Percentiles rank a stretch among this genome's conserved stretches.
Conservation (phyloP, 176 grass and related monocot genomes). For the Cenchrus americanus region DNA sequence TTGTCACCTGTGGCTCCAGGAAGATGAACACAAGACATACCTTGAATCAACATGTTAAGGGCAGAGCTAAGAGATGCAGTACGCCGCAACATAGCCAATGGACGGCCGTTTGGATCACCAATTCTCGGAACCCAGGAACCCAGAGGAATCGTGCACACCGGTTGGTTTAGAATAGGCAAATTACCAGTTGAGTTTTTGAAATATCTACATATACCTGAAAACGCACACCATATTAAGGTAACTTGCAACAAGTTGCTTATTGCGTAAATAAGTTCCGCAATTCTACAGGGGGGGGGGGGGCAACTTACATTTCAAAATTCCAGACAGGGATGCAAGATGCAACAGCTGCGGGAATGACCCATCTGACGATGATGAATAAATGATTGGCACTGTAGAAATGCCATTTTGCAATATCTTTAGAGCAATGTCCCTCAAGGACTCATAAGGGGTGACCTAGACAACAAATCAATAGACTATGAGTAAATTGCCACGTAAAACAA, state of each 20-base stretch:
- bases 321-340: conserved; percentile 97
- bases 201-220: conserved; percentile 93
- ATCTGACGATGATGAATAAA: conserved; percentile 77
- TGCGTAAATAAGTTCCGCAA: not conserved
- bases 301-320: conserved; percentile 93
- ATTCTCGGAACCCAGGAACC: conserved; percentile 91
- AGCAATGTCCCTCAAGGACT: conserved; percentile 85
- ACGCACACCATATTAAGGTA: not conserved
- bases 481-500: conserved; percentile 32
- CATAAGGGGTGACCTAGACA: conserved; percentile 76
- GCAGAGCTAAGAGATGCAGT: conserved; percentile 76
- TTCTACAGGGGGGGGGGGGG: not conserved
- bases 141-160: conserved; percentile 78
- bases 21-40: conserved; percentile 48
- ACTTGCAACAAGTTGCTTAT: not conserved
- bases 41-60: conserved; percentile 90
- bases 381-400: conserved; percentile 83
- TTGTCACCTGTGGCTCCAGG: not conserved
- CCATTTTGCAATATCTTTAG: conserved; percentile 81
- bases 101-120: conserved; percentile 77
- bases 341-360: conserved; percentile 92
- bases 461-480: conserved; percentile 17
- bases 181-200: conserved; percentile 87
- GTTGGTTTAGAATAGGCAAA: conserved; percentile 86
- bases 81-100: conserved; percentile 71